Evolutionary conservation across 495 filamentous ascomycete species (phyloP).

Genomic region (Thermothielavioides terrestris): DNA sequence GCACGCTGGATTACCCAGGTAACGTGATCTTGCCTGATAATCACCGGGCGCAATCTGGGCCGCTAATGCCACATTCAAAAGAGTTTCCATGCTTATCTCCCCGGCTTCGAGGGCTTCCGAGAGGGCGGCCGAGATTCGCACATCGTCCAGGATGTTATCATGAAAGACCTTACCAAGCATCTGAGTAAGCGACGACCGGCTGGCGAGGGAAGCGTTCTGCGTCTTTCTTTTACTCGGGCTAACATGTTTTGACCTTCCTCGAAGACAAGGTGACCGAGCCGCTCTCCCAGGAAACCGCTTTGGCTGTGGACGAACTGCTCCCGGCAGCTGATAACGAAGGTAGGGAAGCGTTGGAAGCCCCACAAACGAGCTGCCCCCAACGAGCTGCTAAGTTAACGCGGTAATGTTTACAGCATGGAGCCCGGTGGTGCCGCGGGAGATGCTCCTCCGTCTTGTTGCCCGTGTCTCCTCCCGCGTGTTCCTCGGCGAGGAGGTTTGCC

Average conservation of each 20-base stretch:
- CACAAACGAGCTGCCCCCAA: no score
- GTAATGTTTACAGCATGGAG: constrained; percentile 12
- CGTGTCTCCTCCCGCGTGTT: constrained; percentile 41
- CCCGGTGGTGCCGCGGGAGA: constrained; percentile 7
- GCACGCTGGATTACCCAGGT: constrained; percentile 31
- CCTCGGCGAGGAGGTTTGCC: constrained; percentile 39
- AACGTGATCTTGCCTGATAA: no score
- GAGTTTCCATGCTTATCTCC: constrained; percentile 38
- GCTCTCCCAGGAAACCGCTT: constrained; percentile 36
- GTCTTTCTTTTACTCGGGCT: neutral
- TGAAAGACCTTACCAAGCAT: constrained; percentile 40
- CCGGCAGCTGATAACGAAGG: constrained; percentile 13
- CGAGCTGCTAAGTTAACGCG: no score
- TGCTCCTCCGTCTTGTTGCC: constrained; percentile 28
- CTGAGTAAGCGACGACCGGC: constrained; percentile 34
- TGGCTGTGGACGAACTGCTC: constrained; percentile 27
- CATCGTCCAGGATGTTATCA: constrained; percentile 33
- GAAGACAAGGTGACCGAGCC: constrained; percentile 26
- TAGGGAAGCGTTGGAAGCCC: no score
- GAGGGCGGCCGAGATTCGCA: constrained; percentile 14
- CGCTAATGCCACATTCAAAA: no score
- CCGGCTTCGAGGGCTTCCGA: constrained; percentile 40
- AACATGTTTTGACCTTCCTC: neutral
- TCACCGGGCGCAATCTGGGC: no score
- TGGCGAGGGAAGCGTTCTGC: no score